Evolutionary conservation across 768 basidiomycete genomes (phyloP), one percentile per base, ranked within the genome.

Genomic region (Hydnum rufescens): DNA sequence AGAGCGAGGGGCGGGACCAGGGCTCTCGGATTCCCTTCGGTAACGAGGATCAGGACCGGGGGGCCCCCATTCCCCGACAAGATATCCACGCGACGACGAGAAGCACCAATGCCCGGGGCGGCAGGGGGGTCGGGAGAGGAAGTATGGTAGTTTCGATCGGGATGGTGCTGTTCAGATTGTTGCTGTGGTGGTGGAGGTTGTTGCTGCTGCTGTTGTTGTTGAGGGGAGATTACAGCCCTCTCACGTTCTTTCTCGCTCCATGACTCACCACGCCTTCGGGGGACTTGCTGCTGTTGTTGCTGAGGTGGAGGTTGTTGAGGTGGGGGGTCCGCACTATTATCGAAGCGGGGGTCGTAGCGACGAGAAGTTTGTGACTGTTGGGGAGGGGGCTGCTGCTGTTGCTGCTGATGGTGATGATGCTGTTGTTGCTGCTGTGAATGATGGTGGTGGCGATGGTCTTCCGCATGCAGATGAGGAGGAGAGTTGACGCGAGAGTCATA

Each of bases 291-390:
- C 13, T 13, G 44, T 8, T 16, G 16, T n/a, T n/a, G n/a, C 26
- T 47, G 44, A 47, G 44, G 26, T 13, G 44, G 8, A 47, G 16
- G 13, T 47, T 26, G 16, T 8, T 13, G 13, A 28, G 26, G 44
- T 13, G 16, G 13, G 8, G 44, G 44, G 26, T 13, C 44, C 8
- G 44, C 8, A 8, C 25, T 13, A 47, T 13, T 50, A 59, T 76
- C 75, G 55, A 73, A 73, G 22, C 74, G 68, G 4, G 78, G 78
- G 58, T 82, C 81, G 56, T 82, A 83, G 18, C 80, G 70, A 57
- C 75, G 68, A 16, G 64, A 66, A 0, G 70, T 60, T 26, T 62
- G 67, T 49, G 76, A 76, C 6, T 67, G 66, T 29, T 66, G 67
- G 5, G 63, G 63, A 3, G 64, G 60, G 13, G 13, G 13, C 36